Evolutionary conservation across 257 asterid genomes (phyloP).

Genomic region (Mentha longifolia): DNA sequence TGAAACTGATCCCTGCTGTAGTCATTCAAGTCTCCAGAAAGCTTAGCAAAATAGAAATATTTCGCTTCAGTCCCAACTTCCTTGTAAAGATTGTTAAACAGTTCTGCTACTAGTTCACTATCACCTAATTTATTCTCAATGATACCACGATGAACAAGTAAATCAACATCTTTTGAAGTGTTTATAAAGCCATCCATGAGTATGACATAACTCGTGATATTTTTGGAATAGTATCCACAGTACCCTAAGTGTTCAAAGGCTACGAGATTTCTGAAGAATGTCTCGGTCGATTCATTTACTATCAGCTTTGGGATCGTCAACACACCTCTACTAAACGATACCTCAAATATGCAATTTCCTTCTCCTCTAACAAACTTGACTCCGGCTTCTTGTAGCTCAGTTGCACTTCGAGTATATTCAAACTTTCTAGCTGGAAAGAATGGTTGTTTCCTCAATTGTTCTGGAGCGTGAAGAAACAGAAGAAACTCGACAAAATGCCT

Average conservation of each 20-base stretch:
- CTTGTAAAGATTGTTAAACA: constrained; percentile 42
- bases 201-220: constrained; percentile 40
- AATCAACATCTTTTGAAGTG: constrained; percentile 34
- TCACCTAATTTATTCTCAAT: constrained; percentile 25
- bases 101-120: constrained; percentile 29
- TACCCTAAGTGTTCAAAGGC: constrained; percentile 37
- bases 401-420: constrained; percentile 32
- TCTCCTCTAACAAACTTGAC: constrained; percentile 24
- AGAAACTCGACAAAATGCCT: constrained; percentile 42
- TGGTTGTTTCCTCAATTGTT: not conserved
- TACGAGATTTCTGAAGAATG: constrained; percentile 36
- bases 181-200: constrained; percentile 43
- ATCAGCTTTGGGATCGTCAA: constrained; percentile 28
- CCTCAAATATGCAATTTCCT: constrained; percentile 28
- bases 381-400: constrained; percentile 39
- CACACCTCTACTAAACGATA: constrained; percentile 30
- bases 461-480: constrained; percentile 27
- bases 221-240: constrained; percentile 23
- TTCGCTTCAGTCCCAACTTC: constrained; percentile 29
- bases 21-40: constrained; percentile 23
- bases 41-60: constrained; percentile 31
- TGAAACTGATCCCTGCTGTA: constrained; percentile 33
- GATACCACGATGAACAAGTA: constrained; percentile 19
- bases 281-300: constrained; percentile 34
- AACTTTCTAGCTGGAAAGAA: not conserved